phyloP scores from a whole-genome alignment of 2,329 filamentous ascomycete species.

The Lasiodiplodia sp. region DNA sequence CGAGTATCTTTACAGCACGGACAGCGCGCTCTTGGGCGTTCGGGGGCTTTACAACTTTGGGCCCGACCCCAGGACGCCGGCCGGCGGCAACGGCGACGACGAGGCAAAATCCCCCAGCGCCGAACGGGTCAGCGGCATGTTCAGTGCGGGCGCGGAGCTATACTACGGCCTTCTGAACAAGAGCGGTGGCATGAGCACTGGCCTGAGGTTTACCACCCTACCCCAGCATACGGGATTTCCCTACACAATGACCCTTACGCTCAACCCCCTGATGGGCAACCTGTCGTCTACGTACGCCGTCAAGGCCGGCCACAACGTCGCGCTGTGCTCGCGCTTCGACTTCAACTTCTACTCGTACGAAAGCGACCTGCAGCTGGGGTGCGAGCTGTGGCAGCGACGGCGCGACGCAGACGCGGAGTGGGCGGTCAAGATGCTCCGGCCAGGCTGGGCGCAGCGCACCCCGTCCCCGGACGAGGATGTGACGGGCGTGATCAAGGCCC shows the following conservation, averaged over 20 bases:
- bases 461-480: conserved; percentile 67
- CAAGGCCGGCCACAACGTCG: conserved; percentile 80
- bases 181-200: conserved; percentile 87
- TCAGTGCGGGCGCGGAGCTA: conserved; percentile 89
- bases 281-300: conserved; percentile 92
- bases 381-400: conserved; percentile 84
- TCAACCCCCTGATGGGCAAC: conserved; percentile 95
- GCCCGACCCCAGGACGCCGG: conserved; percentile 62
- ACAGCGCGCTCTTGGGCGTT: conserved; percentile 86
- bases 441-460: conserved; percentile 47
- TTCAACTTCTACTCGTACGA: conserved; percentile 99
- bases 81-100: conserved; percentile 32
- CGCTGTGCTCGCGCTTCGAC: conserved; percentile 88
- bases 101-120: conserved; percentile 43
- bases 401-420: conserved; percentile 22
- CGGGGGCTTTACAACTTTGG: conserved; percentile 96
- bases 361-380: conserved; percentile 88
- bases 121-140: conserved; percentile 75
- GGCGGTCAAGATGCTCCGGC: conserved; percentile 21
- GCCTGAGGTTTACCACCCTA: conserved; percentile 86
- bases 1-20: conserved; percentile 90
- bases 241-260: conserved; percentile 88
- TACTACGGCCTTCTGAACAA: conserved; percentile 98
- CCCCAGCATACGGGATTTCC: conserved; percentile 83
- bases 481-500: conserved; percentile 86